These are phyloP conservation scores for Mallotus japonicus DNA, from an alignment of 441 rosid genomes.

Conservation along the genomic window DNA sequence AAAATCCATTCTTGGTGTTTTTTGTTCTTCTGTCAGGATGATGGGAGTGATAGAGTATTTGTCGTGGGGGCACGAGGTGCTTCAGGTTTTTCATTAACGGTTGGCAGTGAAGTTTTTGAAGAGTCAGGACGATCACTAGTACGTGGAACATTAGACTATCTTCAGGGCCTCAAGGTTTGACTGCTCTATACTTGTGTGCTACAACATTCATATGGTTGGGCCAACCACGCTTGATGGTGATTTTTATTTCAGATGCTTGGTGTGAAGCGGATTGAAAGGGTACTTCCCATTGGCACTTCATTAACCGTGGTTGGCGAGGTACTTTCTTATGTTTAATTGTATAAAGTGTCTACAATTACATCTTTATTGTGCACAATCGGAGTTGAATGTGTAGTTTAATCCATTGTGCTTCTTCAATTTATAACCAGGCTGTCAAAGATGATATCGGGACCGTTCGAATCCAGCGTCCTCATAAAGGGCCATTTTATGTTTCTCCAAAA, in stretches of 20 bases:
- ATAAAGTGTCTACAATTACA: background rate
- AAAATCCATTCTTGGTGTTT: conserved; percentile 9
- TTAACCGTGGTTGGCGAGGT: conserved; percentile 97
- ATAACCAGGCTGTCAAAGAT: conserved; percentile 69
- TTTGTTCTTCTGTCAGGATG: conserved; percentile 47
- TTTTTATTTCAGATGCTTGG: conserved; percentile 83
- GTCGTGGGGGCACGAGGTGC: conserved; percentile 90
- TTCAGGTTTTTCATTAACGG: conserved; percentile 76
- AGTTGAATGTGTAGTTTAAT: background rate
- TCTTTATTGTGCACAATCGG: background rate
- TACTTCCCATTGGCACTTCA: conserved; percentile 89
- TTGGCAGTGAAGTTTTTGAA: conserved; percentile 94
- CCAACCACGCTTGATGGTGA: conserved; percentile 23
- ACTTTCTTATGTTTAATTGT: conserved; percentile 16
- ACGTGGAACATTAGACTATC: conserved; percentile 87
- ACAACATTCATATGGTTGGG: background rate
- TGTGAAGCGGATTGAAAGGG: conserved; percentile 87
- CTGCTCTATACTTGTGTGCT: conserved; percentile 10
- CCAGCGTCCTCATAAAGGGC: conserved; percentile 84
- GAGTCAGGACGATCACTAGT: conserved; percentile 92
- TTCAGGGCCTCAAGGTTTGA: conserved; percentile 92
- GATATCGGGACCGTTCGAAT: conserved; percentile 71
- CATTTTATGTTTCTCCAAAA: conserved; percentile 83
- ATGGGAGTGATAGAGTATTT: conserved; percentile 69
- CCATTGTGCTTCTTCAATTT: conserved; percentile 19